These are phyloP conservation scores for Metschnikowia corniflorae DNA, from an alignment of 805 yeast species.

Conservation along the genomic window DNA sequence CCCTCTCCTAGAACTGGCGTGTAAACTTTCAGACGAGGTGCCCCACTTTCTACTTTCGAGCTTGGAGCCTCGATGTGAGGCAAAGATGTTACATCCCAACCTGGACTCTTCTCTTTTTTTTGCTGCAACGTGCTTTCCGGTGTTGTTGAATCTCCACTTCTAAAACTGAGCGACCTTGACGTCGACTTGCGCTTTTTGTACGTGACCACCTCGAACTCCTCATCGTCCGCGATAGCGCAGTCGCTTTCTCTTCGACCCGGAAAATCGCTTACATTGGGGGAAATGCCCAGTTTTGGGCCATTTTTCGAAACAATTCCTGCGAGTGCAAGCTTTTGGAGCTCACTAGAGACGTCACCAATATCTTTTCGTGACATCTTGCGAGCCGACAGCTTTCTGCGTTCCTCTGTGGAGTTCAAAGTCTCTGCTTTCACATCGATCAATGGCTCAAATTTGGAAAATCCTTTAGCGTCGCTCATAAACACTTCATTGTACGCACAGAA, in stretches of 20 bases:
- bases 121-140: not conserved
- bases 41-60: not conserved
- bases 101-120: not conserved
- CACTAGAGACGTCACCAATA: slow-evolving; percentile 21
- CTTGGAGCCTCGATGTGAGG: not conserved
- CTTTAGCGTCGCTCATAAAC: slow-evolving; percentile 35
- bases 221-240: slow-evolving; percentile 22
- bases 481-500: slow-evolving; percentile 24
- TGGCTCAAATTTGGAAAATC: slow-evolving; percentile 33
- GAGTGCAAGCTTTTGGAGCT: slow-evolving; percentile 25
- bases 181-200: slow-evolving; percentile 19
- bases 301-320: slow-evolving; percentile 2
- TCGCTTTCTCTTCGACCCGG: slow-evolving; percentile 12
- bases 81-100: not conserved
- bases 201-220: slow-evolving; percentile 27
- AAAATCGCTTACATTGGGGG: not conserved
- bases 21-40: not conserved
- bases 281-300: not conserved
- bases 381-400: slow-evolving; percentile 21
- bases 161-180: not conserved
- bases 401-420: slow-evolving; percentile 9
- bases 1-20: slow-evolving; percentile 11
- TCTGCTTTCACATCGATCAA: slow-evolving; percentile 31
- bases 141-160: not conserved
- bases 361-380: slow-evolving; percentile 23